Evolutionary conservation across 805 yeast species (phyloP), one percentile per base, ranked within the genome.

Genomic region (Candida tibetensis): DNA sequence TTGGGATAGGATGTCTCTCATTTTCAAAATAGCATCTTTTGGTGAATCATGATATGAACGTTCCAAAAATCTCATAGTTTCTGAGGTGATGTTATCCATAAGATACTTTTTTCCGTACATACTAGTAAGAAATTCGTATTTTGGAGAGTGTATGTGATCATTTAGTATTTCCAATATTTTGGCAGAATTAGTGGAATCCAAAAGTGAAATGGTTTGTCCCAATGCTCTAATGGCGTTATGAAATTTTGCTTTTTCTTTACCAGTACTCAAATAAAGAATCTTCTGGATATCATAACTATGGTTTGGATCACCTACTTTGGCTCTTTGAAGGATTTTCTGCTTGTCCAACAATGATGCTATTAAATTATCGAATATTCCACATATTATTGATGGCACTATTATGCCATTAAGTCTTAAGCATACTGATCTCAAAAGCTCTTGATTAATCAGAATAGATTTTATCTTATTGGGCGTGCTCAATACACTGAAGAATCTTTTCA

Each of bases 131-230:
- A 45, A 41, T 27, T 32, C 21, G 22, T 47, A 44, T 12, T 41
- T 29, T n/a, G 28, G 21, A 22, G 39, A 22, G 34, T 39, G 27
- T 10, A 42, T 28, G 35, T 30, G 28, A 17, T 15, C 23, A 30
- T 40, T 36, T 10, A 57, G 14, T 14, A 23, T 35, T 32, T 55
- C 51, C 14, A 64, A 30, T 3, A 51, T 35, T 1, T 3, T 15
- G 3, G 60, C 46, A 1, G 52, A 35, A 31, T 51, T 45, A 2
- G 43, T 40, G 2, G 51, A 39, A 4, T 51, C 44, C 5, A 58
- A 38, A 3, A 48, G 40, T 2, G 69, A 55, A 6, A 64, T 31
- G 27, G 57, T 41, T 42, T 63, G 69, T 2, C 58, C 60, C 16
- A 62, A 31, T 6, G 62, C 54, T 30, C 64, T 44, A 3, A 66